Evolutionary conservation across 2,329 filamentous ascomycete genomes (phyloP), one percentile per base, ranked within the genome.

Genomic region (Colletotrichum paranaense): DNA sequence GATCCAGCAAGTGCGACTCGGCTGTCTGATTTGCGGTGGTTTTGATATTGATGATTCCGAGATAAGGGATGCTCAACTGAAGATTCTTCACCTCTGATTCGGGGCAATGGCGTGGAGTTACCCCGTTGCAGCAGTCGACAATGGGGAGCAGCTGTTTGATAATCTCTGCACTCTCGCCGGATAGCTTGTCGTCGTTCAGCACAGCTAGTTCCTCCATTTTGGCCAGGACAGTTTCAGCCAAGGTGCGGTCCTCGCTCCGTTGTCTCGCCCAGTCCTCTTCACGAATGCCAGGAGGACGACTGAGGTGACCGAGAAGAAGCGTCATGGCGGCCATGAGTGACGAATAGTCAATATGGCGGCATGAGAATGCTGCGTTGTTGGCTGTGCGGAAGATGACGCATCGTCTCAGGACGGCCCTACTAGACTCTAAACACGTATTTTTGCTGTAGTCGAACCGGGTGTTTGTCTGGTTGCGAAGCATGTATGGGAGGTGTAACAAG

Each of bases 401-500:
- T 0, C 86, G 84, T 3, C 76, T 79, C 9, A 91, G 80, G 16
- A 90, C 82, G 65, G 86, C 86, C 1, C 89, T 86, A 60, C 87
- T 88, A 6, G 88, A 85, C 12, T 84, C 83, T 58, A 89, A 79
- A 72, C 86, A 87, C 1, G 84, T 85, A 14, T 83, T 82, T 68
- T 85, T 88, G 75, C 85, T 88, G 76, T 87, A 86, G 24, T 87
- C 84, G 67, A 85, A 85, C 19, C 82, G 82, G 7, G 79, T 79
- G 22, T 83, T 81, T 24, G 78, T 76, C 1, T 81, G 77, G 46
- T 83, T 79, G 28, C 82, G 83, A 12, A 90, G 82, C 79, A 90
- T 86, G 73, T 88, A 90, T 0, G 89, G 89, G 1, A 91, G 82
- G 72, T 91, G 88, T 0, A 90, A 82, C 9, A 88, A 82, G 42